Evolutionary conservation across 306 rosid genomes (phyloP), one percentile per base, ranked within the genome.

Genomic region (Prunus mume): DNA sequence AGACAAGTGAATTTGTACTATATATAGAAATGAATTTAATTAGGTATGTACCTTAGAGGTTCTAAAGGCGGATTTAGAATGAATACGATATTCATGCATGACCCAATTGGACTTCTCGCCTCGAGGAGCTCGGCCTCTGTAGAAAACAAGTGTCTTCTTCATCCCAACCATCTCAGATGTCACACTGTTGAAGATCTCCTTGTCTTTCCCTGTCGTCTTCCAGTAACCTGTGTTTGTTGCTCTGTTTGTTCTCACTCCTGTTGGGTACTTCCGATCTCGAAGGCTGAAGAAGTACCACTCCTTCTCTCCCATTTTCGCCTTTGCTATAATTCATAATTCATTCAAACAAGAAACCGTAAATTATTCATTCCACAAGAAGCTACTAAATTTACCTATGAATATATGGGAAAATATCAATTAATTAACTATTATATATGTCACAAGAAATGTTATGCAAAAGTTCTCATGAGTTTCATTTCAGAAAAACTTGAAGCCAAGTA

Each of bases 191-290:
- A 87, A 63, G 38, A 94, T 92, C 73, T 94, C 97, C 28, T 90
- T 92, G 83, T 94, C 98, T 83, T 91, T 94, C 19, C 98, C 98
- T 0, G 97, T 94, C 9, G 98, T 92, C 70, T 94, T 94, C 98
- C 98, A 94, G 62, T 94, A 94, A 6, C 98, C 98, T 0, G 91
- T 86, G 84, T 89, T 90, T 4, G 98, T 94, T 3, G 98, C 98
- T 82, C 97, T 74, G 52, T 94, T 91, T 20, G 98, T 93, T 76
- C 98, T 86, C 65, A 91, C 97, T 0, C 98, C 98, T 0, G 97
- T 94, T 0, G 98, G 98, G 78, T 94, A 94, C 76, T 94, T 94
- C n/a, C 96, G 84, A 69, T 93, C 98, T 71, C 98, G 78, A 3
- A 91, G 84, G 79, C 93, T 93, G 87, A 93, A 93, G 84, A 93